Evolutionary conservation across 768 basidiomycete genomes (phyloP), one percentile per base, ranked within the genome.

Genomic region (Pseudohyphozyma bogoriensis): DNA sequence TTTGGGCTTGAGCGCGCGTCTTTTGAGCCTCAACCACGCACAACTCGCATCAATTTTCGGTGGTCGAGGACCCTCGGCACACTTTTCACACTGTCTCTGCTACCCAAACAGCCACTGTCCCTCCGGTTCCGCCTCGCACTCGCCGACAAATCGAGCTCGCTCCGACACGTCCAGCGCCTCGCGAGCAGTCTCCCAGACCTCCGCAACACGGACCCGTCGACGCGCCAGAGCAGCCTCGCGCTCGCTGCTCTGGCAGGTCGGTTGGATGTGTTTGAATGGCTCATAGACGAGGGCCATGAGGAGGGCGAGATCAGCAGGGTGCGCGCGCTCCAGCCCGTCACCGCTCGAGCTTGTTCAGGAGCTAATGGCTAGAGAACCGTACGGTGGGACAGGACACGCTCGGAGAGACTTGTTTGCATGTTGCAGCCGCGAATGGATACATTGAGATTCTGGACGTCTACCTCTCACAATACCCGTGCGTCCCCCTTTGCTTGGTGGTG

Each of bases 251-350:
- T 31, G 26, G 46, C 35, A 0, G 59, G 59, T 6, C 18, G 62
- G 11, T 4, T 52, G 2, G 66, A 71, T 39, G 57, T 71, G 13
- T 52, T 53, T 16, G 58, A 57, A n/a, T 71, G 68, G 64, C 47
- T 71, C 20, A 51, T 71, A n/a, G 56, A 58, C 22, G 61, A 65
- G 29, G 70, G 62, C 0, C 58, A 63, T 46, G 70, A 69, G 28
- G 64, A 68, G 26, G 56, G 40, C 13, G 66, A 69, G 54, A 61
- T 69, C 10, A 63, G 59, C 20, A 46, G 68, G 29, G 70, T 69
- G 9, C 40, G 69, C n/a, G n/a, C n/a, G n/a, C n/a, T n/a, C n/a
- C n/a, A n/a, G n/a, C n/a, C n/a, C n/a, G n/a, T n/a, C n/a, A n/a
- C n/a, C n/a, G n/a, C n/a, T 29, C 20, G n/a, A 11, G n/a, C 4